A percentile compares a stretch with the other conserved stretches of the same genome.
Evolutionary conservation across 2,329 filamentous ascomycete species (phyloP).

Genomic region (Tolypocladium album): DNA sequence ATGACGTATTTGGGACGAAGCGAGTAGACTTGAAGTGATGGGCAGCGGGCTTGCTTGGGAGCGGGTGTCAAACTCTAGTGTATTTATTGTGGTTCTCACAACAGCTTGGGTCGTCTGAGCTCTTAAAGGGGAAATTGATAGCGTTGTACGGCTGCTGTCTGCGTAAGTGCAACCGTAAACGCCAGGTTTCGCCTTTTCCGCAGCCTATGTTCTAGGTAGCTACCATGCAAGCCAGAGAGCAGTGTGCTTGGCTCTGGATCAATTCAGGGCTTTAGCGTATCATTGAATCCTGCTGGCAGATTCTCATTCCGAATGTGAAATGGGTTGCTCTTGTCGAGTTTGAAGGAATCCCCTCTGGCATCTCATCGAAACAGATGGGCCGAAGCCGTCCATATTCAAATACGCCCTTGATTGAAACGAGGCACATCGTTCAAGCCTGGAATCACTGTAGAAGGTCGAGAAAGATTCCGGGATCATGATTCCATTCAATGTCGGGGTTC

Average conservation of each 20-base stretch:
- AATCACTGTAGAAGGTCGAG: not conserved
- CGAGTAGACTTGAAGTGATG: not conserved
- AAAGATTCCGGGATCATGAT: not conserved
- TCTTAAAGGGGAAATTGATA: not conserved
- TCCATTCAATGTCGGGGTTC: not conserved
- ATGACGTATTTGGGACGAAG: not conserved
- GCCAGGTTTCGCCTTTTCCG: not conserved
- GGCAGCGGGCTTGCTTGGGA: not conserved
- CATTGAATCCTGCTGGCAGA: not conserved
- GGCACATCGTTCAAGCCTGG: not conserved
- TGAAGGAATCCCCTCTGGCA: too few species aligned
- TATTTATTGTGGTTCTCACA: not conserved
- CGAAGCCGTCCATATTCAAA: not conserved
- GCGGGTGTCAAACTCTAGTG: not conserved
- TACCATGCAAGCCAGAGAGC: too few species aligned
- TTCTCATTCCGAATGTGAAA: not conserved
- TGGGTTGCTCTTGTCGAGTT: not conserved
- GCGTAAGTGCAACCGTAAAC: not conserved
- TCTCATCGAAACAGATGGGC: not conserved
- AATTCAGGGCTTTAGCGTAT: not conserved
- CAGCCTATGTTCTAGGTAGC: too few species aligned
- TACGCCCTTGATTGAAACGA: not conserved
- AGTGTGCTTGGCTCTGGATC: too few species aligned
- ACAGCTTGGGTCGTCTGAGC: not conserved
- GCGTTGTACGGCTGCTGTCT: not conserved